Percentiles rank a stretch among this genome's conserved stretches.
Conservation (phyloP, 257 asterid genomes). For the Anisodus acutangulus region DNA sequence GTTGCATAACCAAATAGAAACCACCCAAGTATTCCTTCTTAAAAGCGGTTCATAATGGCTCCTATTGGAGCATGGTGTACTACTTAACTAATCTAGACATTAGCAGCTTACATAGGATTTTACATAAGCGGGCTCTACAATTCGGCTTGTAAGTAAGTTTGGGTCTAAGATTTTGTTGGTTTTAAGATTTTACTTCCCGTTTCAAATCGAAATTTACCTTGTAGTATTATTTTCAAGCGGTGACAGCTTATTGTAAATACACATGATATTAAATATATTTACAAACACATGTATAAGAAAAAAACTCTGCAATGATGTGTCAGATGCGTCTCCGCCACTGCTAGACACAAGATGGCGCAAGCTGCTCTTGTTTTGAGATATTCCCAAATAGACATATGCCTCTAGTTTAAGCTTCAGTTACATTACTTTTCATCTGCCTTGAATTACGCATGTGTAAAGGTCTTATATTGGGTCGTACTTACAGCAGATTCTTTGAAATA, state of each 20-base stretch:
- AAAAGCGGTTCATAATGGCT: neutral
- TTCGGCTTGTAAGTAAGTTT: neutral
- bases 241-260: neutral
- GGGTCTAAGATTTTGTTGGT: neutral
- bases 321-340: neutral
- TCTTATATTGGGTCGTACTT: neutral
- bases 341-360: neutral
- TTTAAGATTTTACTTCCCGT: constrained; percentile 12
- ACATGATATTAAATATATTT: neutral
- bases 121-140: neutral
- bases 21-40: neutral
- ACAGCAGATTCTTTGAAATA: neutral
- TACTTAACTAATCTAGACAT: neutral
- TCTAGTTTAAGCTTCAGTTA: neutral
- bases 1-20: constrained; percentile 3
- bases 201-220: neutral
- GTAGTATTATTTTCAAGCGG: neutral
- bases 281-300: neutral
- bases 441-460: neutral
- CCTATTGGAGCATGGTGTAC: neutral
- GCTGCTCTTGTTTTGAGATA: neutral
- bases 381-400: neutral
- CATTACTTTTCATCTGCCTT: neutral
- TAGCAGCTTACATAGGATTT: neutral
- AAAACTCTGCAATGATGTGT: neutral